Evolutionary conservation across 2,329 filamentous ascomycete species (phyloP), one percentile per base, ranked within the genome.

Genomic region (Colletotrichum somersetense): DNA sequence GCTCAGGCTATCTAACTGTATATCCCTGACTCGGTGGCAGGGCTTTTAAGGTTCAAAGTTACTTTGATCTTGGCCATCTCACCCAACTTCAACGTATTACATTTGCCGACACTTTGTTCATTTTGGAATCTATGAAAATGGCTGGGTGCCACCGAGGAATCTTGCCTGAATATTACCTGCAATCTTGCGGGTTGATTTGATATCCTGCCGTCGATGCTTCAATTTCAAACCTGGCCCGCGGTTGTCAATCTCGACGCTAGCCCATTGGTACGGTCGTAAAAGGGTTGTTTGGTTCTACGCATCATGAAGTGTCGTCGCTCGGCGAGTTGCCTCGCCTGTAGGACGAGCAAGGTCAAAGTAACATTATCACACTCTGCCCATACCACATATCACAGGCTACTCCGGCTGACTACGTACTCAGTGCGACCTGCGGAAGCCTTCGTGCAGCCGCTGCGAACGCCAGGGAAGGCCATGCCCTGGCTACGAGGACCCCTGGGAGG

Each of bases 401-500:
- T 30, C 14, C 33, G 18, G 44, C 38, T 55, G 20, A 40, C 53
- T n/a, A 12, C 5, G 8, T 35, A 8, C 30, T 23, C 67, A 84
- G 82, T 84, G 82, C 67, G 82, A 84, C 72, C 80, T 84, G 18
- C 78, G 59, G 14, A 80, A 80, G 30, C 82, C 82, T 3, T 76
- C 75, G 3, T 84, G 82, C 68, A 78, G 81, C 66, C 77, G 82
- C 76, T 84, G 82, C 73, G 76, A 77, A 74, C 82, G 81, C 66
- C 82, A 83, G 70, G 82, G 82, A 50, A 76, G 75, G 42, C 76
- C 80, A n/a, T 84, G 82, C 26, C 82, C 82, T 0, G 82, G 82
- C 8, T 84, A 84, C 66, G 78, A 81, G 12, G 79, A 82, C 71
- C 78, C 80, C 64, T 78, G 82, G 58, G 81, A 82, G 50, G 79